Conservation (phyloP, 352 stramenopile genomes). For the Pythium brachiatum region DNA sequence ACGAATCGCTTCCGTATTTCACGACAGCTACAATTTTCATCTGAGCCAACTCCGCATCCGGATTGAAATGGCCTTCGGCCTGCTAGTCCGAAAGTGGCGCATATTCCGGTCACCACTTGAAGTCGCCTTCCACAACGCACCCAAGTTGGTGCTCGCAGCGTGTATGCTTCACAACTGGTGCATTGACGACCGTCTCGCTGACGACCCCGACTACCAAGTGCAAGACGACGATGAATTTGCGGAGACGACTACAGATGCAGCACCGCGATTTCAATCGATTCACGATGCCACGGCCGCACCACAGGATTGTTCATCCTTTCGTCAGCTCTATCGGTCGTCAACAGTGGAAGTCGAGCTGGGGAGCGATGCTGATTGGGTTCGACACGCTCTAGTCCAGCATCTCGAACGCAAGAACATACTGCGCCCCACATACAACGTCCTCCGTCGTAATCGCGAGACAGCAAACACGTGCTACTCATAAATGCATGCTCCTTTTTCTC, state of each 20-base stretch:
- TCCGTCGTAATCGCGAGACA: too few relatives aligned
- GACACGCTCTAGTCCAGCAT: too few relatives aligned
- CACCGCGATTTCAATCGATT: not conserved
- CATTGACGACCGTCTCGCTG: constrained; percentile 6
- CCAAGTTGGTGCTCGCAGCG: not conserved
- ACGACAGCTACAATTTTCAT: constrained; percentile 36
- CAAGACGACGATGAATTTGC: not conserved
- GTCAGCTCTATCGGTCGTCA: too few relatives aligned
- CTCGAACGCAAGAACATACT: too few relatives aligned
- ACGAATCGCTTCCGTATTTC: not conserved
- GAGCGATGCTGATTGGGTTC: too few relatives aligned
- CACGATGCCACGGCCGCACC: not conserved
- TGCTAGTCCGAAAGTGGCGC: constrained; percentile 29
- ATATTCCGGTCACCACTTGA: constrained; percentile 20
- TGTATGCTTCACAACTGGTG: constrained; percentile 21
- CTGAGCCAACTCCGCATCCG: constrained; percentile 37
- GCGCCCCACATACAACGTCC: too few relatives aligned
- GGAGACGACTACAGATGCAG: not conserved
- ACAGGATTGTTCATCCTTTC: too few relatives aligned
- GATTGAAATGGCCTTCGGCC: constrained; percentile 42
- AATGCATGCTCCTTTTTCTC: too few relatives aligned
- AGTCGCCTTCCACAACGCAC: not conserved
- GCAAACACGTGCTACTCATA: too few relatives aligned
- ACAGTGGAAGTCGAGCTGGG: too few relatives aligned
- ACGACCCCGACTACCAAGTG: not conserved